Base-by-base conservation (phyloP, 2,329 filamentous ascomycete species). In the Iodosphaeria phyllophila region DNA sequence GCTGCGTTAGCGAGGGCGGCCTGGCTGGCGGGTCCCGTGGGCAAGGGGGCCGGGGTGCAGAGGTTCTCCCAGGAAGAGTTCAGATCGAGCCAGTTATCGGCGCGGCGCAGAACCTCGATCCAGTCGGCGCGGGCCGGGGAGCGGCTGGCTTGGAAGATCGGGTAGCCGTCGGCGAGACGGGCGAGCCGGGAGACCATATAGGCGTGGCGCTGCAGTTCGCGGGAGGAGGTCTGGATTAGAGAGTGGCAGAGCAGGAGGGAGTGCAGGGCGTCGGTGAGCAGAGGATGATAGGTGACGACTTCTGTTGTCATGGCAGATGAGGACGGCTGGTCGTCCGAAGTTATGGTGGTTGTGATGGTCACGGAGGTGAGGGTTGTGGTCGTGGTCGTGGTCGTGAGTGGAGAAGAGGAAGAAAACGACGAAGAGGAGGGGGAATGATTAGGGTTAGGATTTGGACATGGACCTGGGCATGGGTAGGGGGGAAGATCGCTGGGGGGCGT, bases 151-250 rank as follows among this genome's bases (percentile, higher is more conserved):
- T 83, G 70, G 41, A 91, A 86, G 24, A 86, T 64, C 0, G 80
- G 80, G 37, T 80, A 84, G 4, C 78, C 79, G 38, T 89, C 76
- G 24, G 68, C 71, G 13, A 89, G 60, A 12, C 78, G 64, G 4
- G 68, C 62, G 2, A 89, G 58, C 5, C 79, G 70, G 10, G 79
- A 76, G 4, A 75, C 79, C 63, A 84, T 89, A 52, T 82, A 63
- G 0, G 78, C 77, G 42, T 89, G 78, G 18, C 79, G 75, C 24
- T 72, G 65, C 17, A 84, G 63, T 44, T 89, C 79, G 37, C 76
- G 80, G 8, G 66, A 47, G 0, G 78, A 76, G 0, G 80, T 91
- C 46, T 86, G 79, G 6, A 79, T 51, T 7, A 91, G 64, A n/a
- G 66, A 65, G 46, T 91, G 80, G 35, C 73, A 76, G 20, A 91